Conservation (phyloP, 1,284 basidiomycete species). For the Vanrija humicola region DNA sequence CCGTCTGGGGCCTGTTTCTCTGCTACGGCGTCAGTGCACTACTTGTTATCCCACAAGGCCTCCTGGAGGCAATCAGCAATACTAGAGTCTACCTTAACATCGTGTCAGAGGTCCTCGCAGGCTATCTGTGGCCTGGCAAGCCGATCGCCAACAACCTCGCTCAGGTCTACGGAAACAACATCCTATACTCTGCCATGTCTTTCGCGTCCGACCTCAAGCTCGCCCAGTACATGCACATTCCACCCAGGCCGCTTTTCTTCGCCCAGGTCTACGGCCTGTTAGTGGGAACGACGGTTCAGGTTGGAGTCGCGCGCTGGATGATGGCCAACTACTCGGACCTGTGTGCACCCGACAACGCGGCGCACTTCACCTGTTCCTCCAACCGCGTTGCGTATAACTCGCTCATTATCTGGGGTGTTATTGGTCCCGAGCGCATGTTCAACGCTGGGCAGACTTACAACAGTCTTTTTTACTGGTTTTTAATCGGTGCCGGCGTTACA, state of each 20-base stretch:
- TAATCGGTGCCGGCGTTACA: constrained; percentile 66
- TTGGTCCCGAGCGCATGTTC: constrained; percentile 69
- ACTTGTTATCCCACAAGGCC: constrained; percentile 45
- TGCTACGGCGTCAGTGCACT: constrained; percentile 1
- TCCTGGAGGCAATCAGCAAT: constrained; percentile 58
- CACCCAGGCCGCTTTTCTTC: constrained; percentile 32
- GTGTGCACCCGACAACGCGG: constrained; percentile 34
- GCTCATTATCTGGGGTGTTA: constrained; percentile 54
- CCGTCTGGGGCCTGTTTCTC: constrained; percentile 56
- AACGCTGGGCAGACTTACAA: constrained; percentile 37
- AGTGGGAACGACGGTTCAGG: constrained; percentile 45
- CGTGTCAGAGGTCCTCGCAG: constrained; percentile 58
- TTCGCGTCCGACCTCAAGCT: constrained; percentile 55
- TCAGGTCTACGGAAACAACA: constrained; percentile 52
- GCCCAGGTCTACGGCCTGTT: constrained; percentile 56
- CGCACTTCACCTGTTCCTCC: constrained; percentile 42
- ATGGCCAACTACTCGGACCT: constrained; percentile 21
- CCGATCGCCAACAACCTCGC: constrained; percentile 54
- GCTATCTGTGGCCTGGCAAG: constrained; percentile 58
- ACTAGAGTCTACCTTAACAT: constrained; percentile 49
- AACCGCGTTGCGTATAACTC: constrained; percentile 48
- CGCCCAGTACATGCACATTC: constrained; percentile 28
- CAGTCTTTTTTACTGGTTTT: constrained; percentile 56
- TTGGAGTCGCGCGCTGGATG: constrained; percentile 52
- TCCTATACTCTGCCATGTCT: constrained; percentile 51